Evolutionary conservation across 345 rosid genomes (phyloP), one percentile per base, ranked within the genome.

Genomic region (Citrus sinensis): DNA sequence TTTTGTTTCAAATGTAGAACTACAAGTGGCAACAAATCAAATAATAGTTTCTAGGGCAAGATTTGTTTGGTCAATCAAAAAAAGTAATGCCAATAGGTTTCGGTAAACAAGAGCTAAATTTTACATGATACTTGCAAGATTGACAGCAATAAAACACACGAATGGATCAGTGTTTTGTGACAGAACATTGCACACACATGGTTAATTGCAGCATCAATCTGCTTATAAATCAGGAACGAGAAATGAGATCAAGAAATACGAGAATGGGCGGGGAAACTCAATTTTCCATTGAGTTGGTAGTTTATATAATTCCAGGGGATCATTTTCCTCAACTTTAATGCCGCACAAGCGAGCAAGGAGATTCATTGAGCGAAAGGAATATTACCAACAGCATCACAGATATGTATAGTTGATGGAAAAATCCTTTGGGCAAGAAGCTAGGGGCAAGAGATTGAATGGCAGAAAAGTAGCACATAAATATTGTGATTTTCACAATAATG

Each of bases 371-470:
- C 25, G 70, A 76, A 77, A 59, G 39, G 78, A 79, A 74, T 67
- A 80, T 54, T 77, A 79, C 54, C 73, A 71, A 72, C 69, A 20
- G 78, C 80, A 60, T 71, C 34, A 25, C 34, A 61, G 17, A 39
- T 39, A 51, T 65, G 76, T 65, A 76, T 76, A 37, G 17, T 73
- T 22, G 67, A 71, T 54, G 51, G 86, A 83, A 73, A 77, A 55
- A 71, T 76, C 37, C 27, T 34, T 64, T 75, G 25, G 62, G 71
- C 39, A 78, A 78, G 78, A 64, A 79, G 83, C 80, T 34, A 71
- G 76, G 70, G 72, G 67, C 70, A 79, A 79, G 80, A 81, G 80
- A 74, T 37, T 79, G 84, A 74, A 82, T 20, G 78, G 68, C 79
- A 81, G 73, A 83, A 75, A 70, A 55, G 79, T 66, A 75, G 72